Evolutionary conservation across 768 basidiomycete species (phyloP), one percentile per base, ranked within the genome.

Genomic region (Mycena filopes): DNA sequence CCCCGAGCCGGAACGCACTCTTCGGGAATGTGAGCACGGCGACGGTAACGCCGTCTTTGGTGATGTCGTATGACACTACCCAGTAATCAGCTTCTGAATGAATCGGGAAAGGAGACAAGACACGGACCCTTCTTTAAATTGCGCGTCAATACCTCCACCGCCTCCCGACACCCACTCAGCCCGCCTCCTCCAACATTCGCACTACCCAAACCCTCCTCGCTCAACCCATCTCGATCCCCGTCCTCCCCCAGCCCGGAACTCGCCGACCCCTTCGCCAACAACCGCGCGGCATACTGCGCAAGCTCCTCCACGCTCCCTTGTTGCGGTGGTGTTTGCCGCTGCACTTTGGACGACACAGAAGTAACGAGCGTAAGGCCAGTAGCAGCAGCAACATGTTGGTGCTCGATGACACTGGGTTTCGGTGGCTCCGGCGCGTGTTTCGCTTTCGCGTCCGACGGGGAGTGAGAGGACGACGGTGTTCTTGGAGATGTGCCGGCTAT

Each of bases 1-100:
- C 96, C 4, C 97, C 97, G 0, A 98, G 86, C 21, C 97, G 80
- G 76, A 94, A 98, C 0, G 94, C 92, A 42, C 91, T 89, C 78
- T 98, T 98, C 26, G 93, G 89, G 68, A 99, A 93, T 0, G 96
- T 98, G 16, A 99, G 77, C 40, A 93, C 89, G 8, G 97, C 96
- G 62, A 99, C 95, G 43, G 89, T 88, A 40, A 92, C 86, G 0
- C 93, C 95, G 38, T 97, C 94, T 81, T 98, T 98, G 74, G 90
- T 93, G 59, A 98, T 95, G 78, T 98, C 96, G 77, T 95, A 98
- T 1, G 95, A 96, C 41, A 91, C 95, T 97, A 69, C 25, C 53
- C 12, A 10, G 9, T 5, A 20, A 36, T 68, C 41, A 72, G 42
- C 54, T 6, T 42, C 26, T 29, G 2, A 25, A 48, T 28, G 7